Percentiles rank a stretch among this genome's conserved stretches.
Conservation (phyloP, 495 filamentous ascomycete genomes). For the Penicillium bovifimosum region DNA sequence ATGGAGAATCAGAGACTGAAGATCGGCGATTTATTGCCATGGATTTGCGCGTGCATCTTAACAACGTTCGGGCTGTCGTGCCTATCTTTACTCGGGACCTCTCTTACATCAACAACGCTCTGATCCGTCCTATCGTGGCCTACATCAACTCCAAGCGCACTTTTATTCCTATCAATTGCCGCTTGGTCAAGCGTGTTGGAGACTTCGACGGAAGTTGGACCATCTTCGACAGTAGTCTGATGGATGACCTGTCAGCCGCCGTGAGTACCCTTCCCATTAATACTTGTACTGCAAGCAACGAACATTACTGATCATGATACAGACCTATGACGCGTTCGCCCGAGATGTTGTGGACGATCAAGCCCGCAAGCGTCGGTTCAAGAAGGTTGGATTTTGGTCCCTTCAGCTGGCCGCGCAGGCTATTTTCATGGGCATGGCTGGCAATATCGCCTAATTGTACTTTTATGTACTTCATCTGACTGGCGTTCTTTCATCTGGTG, state of each 20-base stretch:
- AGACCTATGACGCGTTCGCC: slow-evolving; percentile 89
- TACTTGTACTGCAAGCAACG: background rate
- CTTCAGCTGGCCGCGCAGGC: slow-evolving; percentile 86
- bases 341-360: slow-evolving; percentile 81
- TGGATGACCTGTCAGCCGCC: slow-evolving; percentile 93
- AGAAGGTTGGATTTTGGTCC: slow-evolving; percentile 96
- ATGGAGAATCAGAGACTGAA: slow-evolving; percentile 20
- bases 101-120: slow-evolving; percentile 91
- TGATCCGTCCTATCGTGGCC: slow-evolving; percentile 94
- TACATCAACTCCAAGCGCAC: slow-evolving; percentile 93
- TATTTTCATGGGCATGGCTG: slow-evolving; percentile 91
- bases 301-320: slow-evolving; percentile 11
- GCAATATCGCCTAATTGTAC: slow-evolving; percentile 62
- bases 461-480: slow-evolving; percentile 13
- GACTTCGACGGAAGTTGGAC: slow-evolving; percentile 98
- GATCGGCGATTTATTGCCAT: slow-evolving; percentile 75
- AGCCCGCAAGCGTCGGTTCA: slow-evolving; percentile 76
- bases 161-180: slow-evolving; percentile 92
- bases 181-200: slow-evolving; percentile 75
- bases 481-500: slow-evolving; percentile 9
- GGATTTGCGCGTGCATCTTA: slow-evolving; percentile 85
- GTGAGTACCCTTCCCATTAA: slow-evolving; percentile 33
- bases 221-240: slow-evolving; percentile 84
- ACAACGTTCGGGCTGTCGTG: slow-evolving; percentile 84
- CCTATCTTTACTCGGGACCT: slow-evolving; percentile 87